Percentiles rank a stretch among this genome's conserved stretches.
phyloP scores from a whole-genome alignment of 2,329 filamentous ascomycete species.

The Chaetomium sp. region DNA sequence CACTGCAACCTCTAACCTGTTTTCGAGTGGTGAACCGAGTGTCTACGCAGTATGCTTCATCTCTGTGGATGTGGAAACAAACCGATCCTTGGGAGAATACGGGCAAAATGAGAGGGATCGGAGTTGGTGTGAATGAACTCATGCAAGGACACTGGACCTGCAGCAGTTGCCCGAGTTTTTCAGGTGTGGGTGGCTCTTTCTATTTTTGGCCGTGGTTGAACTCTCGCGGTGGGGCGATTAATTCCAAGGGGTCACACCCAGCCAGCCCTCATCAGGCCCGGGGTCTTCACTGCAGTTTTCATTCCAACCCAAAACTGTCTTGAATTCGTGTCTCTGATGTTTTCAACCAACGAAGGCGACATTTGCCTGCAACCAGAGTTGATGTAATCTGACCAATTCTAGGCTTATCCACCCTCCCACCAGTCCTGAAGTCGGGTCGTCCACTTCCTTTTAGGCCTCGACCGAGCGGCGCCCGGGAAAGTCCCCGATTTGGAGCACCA shows the following conservation, averaged over 20 bases:
- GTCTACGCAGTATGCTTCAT: too few relatives aligned
- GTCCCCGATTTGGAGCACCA: neutral
- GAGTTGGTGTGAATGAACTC: too few relatives aligned
- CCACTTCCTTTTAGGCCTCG: neutral
- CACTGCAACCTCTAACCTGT: neutral
- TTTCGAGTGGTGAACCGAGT: neutral
- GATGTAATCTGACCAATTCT: neutral
- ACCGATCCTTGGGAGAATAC: neutral
- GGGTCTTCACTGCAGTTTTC: neutral
- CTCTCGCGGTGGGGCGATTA: neutral
- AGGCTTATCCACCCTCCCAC: neutral
- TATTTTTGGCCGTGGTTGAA: neutral
- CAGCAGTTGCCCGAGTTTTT: neutral
- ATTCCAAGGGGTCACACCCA: constrained; percentile 2
- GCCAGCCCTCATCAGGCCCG: neutral
- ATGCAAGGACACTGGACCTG: neutral
- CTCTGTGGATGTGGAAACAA: neutral
- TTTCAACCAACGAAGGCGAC: neutral
- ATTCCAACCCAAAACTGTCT: neutral
- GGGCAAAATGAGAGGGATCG: too few relatives aligned
- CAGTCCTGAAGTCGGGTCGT: neutral
- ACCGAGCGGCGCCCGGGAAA: neutral
- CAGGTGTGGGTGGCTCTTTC: neutral
- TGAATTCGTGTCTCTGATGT: neutral
- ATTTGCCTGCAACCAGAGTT: neutral